Evolutionary conservation across 192 early-diverging fungal genomes (phyloP).

Genomic region (Entomortierella beljakovae): DNA sequence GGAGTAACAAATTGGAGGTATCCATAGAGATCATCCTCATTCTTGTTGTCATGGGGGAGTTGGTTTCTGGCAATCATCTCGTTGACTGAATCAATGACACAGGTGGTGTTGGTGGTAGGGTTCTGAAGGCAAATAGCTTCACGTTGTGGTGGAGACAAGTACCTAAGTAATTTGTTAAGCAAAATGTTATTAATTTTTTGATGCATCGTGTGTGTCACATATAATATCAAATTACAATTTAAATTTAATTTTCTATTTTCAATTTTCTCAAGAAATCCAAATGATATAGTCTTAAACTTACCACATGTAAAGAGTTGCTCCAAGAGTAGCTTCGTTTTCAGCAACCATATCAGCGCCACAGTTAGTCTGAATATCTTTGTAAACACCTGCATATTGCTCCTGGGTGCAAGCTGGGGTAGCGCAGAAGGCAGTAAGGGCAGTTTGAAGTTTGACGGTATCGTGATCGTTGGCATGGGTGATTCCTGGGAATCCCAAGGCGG

Average conservation of each 20-base stretch:
- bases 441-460: constrained; percentile 35
- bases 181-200: no score
- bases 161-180: no score
- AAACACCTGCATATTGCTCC: constrained; percentile 36
- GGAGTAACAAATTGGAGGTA: constrained; percentile 34
- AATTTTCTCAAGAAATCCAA: background rate
- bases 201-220: no score
- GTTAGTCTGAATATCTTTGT: constrained; percentile 34
- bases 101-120: constrained; percentile 11
- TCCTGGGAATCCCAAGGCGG: constrained; percentile 28
- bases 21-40: constrained; percentile 35
- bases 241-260: background rate
- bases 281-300: constrained; percentile 1
- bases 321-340: constrained; percentile 17
- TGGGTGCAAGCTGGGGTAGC: constrained; percentile 25
- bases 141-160: constrained; percentile 12
- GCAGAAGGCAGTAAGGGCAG: constrained; percentile 17
- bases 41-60: constrained; percentile 16
- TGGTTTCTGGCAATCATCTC: constrained; percentile 29
- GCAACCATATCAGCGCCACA: constrained; percentile 25
- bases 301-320: constrained; percentile 35
- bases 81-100: constrained; percentile 16
- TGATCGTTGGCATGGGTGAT: constrained; percentile 22
- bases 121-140: constrained; percentile 23
- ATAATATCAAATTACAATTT: no score